Conservation (phyloP, 2,329 filamentous ascomycete genomes). For the Grosmannia huntii region DNA sequence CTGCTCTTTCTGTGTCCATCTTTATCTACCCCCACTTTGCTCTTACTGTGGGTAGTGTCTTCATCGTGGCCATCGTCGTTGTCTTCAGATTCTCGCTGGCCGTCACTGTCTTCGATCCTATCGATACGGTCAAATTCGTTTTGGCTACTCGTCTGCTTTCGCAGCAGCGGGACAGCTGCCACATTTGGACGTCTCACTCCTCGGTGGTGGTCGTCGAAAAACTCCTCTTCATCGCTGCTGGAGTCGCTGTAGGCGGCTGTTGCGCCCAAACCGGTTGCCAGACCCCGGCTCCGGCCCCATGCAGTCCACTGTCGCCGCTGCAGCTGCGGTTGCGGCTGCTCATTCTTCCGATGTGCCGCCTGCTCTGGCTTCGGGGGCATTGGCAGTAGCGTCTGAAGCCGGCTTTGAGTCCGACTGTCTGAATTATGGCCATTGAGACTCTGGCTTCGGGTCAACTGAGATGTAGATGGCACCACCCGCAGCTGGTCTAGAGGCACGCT, state of each 20-base stretch:
- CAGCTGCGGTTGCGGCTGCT: background rate
- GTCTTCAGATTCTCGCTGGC: conserved; percentile 1
- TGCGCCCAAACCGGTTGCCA: background rate
- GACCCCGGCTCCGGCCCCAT: background rate
- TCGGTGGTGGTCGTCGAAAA: background rate
- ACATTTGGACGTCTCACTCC: background rate
- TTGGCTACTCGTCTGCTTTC: background rate
- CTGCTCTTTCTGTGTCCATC: background rate
- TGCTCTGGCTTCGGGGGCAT: background rate
- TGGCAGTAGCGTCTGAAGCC: background rate
- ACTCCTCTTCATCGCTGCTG: background rate
- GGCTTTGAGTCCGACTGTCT: background rate
- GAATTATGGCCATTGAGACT: background rate
- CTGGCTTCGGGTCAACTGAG: background rate
- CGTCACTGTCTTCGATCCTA: conserved; percentile 9
- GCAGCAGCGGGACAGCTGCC: background rate
- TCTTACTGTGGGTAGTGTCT: background rate
- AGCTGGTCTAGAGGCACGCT: conserved; percentile 51
- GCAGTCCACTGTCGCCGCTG: background rate
- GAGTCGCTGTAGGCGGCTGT: background rate
- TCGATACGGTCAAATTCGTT: conserved; percentile 2
- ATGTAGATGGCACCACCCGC: conserved; percentile 23
- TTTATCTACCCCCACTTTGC: background rate
- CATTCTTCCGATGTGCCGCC: too few relatives aligned
- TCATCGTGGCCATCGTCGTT: background rate